Evolutionary conservation across 768 basidiomycete genomes (phyloP).

Genomic region (Leccinum fibrillosum): DNA sequence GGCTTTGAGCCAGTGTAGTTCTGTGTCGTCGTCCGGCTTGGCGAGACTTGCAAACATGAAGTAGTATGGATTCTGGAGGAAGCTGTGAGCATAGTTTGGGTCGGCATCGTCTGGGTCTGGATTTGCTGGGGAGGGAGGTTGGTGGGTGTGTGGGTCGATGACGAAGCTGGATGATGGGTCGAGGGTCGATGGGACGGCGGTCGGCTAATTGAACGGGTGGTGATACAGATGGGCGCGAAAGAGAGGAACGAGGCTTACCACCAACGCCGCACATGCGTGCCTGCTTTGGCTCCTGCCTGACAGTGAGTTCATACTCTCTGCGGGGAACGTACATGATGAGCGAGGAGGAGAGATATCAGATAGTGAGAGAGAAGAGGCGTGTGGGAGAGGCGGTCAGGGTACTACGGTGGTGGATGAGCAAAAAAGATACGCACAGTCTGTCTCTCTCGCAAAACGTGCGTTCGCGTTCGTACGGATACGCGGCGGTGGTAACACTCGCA

Average conservation of each 20-base stretch:
- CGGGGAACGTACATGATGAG: slow-evolving; percentile 5
- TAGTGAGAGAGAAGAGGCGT: not conserved
- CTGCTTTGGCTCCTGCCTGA: slow-evolving; percentile 91
- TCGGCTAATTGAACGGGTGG: no score
- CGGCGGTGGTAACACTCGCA: not conserved
- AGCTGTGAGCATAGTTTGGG: no score
- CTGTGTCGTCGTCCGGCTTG: slow-evolving; percentile 62
- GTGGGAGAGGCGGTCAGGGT: slow-evolving; percentile 2
- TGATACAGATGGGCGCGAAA: no score
- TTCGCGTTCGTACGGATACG: not conserved
- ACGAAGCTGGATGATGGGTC: no score
- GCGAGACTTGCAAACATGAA: no score
- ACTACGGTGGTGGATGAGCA: slow-evolving; percentile 3
- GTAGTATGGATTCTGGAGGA: no score
- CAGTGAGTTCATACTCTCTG: slow-evolving; percentile 82
- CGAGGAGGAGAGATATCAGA: not conserved
- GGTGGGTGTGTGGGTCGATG: no score
- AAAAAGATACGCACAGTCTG: not conserved
- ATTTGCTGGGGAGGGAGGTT: no score
- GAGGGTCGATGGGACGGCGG: no score
- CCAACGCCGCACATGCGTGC: slow-evolving; percentile 89
- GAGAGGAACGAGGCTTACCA: slow-evolving; percentile 53
- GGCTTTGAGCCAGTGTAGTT: slow-evolving; percentile 84
- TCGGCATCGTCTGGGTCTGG: no score
- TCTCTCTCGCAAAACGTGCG: no score